Conservation (phyloP, 176 grass and related monocot genomes). For the Microstegium vimineum region DNA sequence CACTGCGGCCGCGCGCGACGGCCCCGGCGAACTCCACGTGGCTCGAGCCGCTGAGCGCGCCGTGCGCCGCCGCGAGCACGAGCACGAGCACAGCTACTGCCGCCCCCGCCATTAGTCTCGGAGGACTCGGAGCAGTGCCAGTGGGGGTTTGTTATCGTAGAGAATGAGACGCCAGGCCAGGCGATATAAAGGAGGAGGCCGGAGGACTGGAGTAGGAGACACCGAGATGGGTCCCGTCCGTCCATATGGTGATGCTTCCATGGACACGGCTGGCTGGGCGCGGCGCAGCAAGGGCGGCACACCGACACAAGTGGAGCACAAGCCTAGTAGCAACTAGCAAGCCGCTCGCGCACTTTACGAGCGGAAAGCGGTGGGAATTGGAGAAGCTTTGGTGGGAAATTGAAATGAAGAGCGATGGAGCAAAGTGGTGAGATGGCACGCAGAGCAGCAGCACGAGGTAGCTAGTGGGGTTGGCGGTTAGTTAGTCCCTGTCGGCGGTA, state of each 20-base stretch:
- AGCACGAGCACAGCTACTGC: background rate
- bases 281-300: background rate
- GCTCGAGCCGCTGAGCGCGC: background rate
- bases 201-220: background rate
- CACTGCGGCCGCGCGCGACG: background rate
- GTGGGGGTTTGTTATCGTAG: background rate
- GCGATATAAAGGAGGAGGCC: too few relatives aligned
- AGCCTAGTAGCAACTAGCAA: background rate
- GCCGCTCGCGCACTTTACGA: background rate
- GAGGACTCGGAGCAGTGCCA: background rate
- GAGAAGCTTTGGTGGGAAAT: constrained; percentile 19
- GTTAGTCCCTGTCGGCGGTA: constrained; percentile 42
- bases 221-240: background rate
- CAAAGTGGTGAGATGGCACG: constrained; percentile 3
- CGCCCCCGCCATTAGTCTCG: background rate
- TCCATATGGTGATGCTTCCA: background rate
- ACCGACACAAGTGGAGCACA: constrained; percentile 23
- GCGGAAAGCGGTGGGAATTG: constrained; percentile 37
- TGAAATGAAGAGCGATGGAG: too few relatives aligned
- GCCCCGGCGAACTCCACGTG: background rate
- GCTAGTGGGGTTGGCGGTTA: constrained; percentile 58
- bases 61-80: background rate
- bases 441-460: background rate
- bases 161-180: background rate
- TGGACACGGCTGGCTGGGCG: background rate